Base-by-base conservation (phyloP, 2,329 filamentous ascomycete genomes). In the Alternaria consortialis region DNA sequence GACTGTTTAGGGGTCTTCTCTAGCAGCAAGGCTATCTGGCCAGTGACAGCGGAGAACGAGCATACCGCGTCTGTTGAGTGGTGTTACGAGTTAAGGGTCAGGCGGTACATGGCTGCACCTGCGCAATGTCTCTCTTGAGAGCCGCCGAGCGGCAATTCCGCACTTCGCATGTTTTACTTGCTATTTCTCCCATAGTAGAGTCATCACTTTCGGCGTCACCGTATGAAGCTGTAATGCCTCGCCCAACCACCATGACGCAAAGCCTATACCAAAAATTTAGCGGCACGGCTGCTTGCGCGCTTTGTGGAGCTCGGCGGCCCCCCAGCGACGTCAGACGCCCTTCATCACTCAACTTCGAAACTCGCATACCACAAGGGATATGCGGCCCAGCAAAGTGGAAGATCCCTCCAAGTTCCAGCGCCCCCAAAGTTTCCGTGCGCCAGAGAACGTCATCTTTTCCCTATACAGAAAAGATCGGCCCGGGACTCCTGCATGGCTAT, bases 371-470 rank as follows among this genome's bases (percentile, higher is more conserved):
- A 51, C 59, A 53, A 52, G 42, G 46, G 43, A 44, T 23, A 39
- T 47, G 32, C 36, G 53, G 53, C 59, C 66, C 66, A 69, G 51
- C 53, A 50, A 58, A 39, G 58, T 58, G 63, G 58, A 65, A 64
- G 52, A 51, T 20, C 52, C 57, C 55, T 63, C 63, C 44, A 47
- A 43, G 50, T 32, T 56, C 39, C 46, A 52, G 31, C 42, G 39
- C 34, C 37, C 37, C 31, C 52, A 57, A 25, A 52, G 46, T 34
- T 60, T 46, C 61, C 55, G 56, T 64, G 61, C 56, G 58, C 61
- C 62, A 37, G 31, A 17, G 7, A 40, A 60, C 68, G 68, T 71
- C 68, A 71, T 71, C 55, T 34, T 48, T 31, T 29, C 60, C 50
- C 15, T 32, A 48, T 58, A 3, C 32, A 46, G 64, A 9, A 50